Percentiles rank a stretch among this genome's conserved stretches.
Evolutionary conservation across 73 alveolate species (phyloP).

Genomic region (Paramecium primaurelia): DNA sequence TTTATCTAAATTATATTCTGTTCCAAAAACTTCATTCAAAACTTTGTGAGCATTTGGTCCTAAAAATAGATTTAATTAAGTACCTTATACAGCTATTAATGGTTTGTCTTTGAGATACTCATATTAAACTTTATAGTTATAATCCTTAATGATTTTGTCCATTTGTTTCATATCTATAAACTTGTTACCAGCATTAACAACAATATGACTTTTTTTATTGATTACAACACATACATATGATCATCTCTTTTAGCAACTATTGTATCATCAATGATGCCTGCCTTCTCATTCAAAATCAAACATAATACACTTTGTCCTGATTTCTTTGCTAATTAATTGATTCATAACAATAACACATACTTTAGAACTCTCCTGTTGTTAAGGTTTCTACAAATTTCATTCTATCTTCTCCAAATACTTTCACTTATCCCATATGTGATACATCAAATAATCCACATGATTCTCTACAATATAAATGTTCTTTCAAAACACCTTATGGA

Average conservation of each 20-base stretch:
- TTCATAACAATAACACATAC: constrained; percentile 34
- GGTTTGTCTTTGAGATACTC: constrained; percentile 63
- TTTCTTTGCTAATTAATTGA: constrained; percentile 52
- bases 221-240: neutral
- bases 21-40: constrained; percentile 61
- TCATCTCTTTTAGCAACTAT: constrained; percentile 67
- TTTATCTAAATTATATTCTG: constrained; percentile 32
- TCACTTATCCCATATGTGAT: constrained; percentile 87
- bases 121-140: constrained; percentile 62
- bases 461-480: constrained; percentile 76
- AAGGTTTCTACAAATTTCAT: constrained; percentile 69
- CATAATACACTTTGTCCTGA: constrained; percentile 77
- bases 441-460: constrained; percentile 82
- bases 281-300: constrained; percentile 84
- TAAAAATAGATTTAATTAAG: constrained; percentile 27
- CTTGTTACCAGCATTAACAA: constrained; percentile 92
- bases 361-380: constrained; percentile 68
- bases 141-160: constrained; percentile 62
- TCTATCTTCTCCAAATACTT: constrained; percentile 77
- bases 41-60: constrained; percentile 78
- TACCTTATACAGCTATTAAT: constrained; percentile 65
- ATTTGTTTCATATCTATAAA: constrained; percentile 85
- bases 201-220: constrained; percentile 71
- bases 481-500: constrained; percentile 78
- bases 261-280: constrained; percentile 93